These are phyloP conservation scores for maize (Zea mays) DNA, from an alignment of 176 grass and related monocot genomes.

Conservation along the genomic window DNA sequence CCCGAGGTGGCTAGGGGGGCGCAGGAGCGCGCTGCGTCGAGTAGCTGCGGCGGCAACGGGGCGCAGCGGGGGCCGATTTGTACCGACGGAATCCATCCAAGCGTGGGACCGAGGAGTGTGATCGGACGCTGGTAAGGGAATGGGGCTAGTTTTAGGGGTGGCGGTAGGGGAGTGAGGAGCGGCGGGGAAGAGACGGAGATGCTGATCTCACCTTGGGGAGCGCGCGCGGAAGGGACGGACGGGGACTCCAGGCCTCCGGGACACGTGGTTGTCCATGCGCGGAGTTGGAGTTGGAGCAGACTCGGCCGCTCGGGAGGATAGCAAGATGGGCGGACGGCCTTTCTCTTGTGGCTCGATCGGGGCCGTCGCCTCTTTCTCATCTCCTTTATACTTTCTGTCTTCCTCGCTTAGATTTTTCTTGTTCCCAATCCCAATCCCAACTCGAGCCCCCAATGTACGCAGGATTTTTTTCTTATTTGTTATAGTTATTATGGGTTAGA, in stretches of 20 bases:
- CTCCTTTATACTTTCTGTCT: background rate
- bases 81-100: conserved; percentile 48
- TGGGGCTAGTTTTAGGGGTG: conserved; percentile 31
- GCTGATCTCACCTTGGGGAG: conserved; percentile 51
- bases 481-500: too few relatives aligned
- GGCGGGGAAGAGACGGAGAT: conserved; percentile 20
- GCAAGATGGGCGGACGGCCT: conserved; percentile 37
- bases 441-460: too few relatives aligned
- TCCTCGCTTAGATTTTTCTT: too few relatives aligned
- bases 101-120: background rate
- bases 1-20: background rate
- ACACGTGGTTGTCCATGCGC: conserved; percentile 37
- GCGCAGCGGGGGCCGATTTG: conserved; percentile 33
- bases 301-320: background rate
- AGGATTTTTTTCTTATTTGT: too few relatives aligned
- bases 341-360: background rate
- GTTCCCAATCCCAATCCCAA: too few relatives aligned
- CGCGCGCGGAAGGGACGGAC: conserved; percentile 11
- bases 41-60: conserved; percentile 14
- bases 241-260: background rate
- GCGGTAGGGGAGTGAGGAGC: background rate
- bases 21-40: conserved; percentile 18
- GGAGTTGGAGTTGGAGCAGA: background rate
- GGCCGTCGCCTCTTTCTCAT: conserved; percentile 22
- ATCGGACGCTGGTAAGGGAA: background rate